Conservation (phyloP, 2,329 filamentous ascomycete genomes). For the Diaporthe destruens region DNA sequence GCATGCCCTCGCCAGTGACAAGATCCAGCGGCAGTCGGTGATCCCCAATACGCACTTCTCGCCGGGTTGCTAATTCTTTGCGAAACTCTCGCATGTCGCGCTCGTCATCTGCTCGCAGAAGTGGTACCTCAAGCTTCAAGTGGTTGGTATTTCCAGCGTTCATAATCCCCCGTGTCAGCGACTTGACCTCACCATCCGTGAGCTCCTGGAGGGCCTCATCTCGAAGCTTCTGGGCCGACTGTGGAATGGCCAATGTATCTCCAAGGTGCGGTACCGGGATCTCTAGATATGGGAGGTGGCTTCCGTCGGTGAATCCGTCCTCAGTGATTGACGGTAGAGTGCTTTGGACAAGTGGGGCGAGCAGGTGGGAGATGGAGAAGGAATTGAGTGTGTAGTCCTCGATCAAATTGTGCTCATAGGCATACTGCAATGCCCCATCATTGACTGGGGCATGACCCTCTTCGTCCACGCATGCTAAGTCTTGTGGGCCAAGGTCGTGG, state of each 20-base stretch:
- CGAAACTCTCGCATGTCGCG: conserved; percentile 43
- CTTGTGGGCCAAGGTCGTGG: neutral
- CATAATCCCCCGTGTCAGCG: conserved; percentile 18
- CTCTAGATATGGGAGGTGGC: conserved; percentile 26
- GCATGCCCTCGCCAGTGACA: conserved; percentile 45
- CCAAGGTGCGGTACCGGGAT: neutral
- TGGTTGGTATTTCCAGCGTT: neutral
- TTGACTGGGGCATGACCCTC: neutral
- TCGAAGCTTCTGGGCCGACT: conserved; percentile 26
- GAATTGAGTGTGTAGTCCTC: conserved; percentile 36
- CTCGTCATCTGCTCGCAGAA: conserved; percentile 46
- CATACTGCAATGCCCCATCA: conserved; percentile 32
- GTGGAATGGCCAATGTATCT: neutral
- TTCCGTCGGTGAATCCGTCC: conserved; percentile 33
- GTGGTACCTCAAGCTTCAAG: conserved; percentile 45
- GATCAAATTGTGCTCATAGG: conserved; percentile 37
- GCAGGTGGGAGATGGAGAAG: conserved; percentile 37
- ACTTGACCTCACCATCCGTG: conserved; percentile 28
- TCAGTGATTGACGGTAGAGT: conserved; percentile 31
- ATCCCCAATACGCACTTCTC: conserved; percentile 38
- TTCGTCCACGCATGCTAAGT: neutral
- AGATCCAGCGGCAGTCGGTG: conserved; percentile 47
- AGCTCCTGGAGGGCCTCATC: conserved; percentile 22
- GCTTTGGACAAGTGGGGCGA: conserved; percentile 21
- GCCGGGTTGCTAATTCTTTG: conserved; percentile 39